Base-by-base conservation (phyloP, 2,329 filamentous ascomycete genomes). In the Exserohilum turcica region DNA sequence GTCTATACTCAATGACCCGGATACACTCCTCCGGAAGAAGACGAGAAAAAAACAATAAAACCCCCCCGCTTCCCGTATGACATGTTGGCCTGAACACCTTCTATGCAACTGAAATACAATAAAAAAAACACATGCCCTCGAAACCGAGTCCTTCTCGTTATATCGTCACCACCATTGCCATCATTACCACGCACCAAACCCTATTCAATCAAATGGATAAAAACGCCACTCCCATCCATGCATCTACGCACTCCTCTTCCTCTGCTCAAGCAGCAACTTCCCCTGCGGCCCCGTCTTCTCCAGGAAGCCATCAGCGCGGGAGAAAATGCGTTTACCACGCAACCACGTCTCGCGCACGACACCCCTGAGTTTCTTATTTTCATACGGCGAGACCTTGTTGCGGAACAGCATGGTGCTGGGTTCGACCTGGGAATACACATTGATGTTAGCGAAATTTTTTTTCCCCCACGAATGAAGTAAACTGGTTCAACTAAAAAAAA, bases 311-410 rank as follows among this genome's bases (percentile, higher is more conserved):
- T 79, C 83, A n/a, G 84, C 86, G 28, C 89, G 79, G 57, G 84
- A 82, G 73, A 89, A 95, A n/a, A 96, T 82, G 71, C 83, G 86
- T 59, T 78, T 79, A 0, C 92, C 92, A 6, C 92, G 82, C 57
- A 97, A 70, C 89, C 91, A 96, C 6, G 92, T 96, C 81, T 95
- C 90, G 53, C 78, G 80, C 9, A 96, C 92, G 54, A 91, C 84
- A 1, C 92, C 92, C 40, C 81, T 83, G 66, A 97, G 87, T 28
- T 79, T 82, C 74, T 88, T 89, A 16, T 90, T 90, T 73, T 96
- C 89, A 81, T 95, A 97, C 0, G 92, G 92, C 51, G 88, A 92
- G 79, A 91, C 92, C 69, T 91, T 91, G 76, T 97, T 96, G 75
- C 91, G 87, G 84, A 96, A 99, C 62, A 94, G 83, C 92, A 99